Conservation (phyloP, 768 basidiomycete species). For the Candolleomyces aberdarensis region DNA sequence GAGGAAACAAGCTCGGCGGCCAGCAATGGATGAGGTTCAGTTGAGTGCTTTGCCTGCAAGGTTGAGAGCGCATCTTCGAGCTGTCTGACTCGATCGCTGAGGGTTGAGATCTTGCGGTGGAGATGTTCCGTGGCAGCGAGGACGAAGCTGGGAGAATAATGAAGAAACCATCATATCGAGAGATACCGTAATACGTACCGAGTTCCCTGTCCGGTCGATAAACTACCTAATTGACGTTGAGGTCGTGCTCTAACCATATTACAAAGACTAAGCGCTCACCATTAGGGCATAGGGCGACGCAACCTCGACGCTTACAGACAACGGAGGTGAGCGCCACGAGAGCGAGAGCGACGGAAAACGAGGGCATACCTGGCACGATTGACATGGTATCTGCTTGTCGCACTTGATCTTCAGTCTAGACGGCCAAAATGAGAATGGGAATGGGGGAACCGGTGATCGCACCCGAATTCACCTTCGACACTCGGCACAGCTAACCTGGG, state of each 20-base stretch:
- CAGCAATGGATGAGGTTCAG: slow-evolving; percentile 59
- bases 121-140: slow-evolving; percentile 66
- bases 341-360: too few relatives aligned
- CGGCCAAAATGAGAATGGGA: slow-evolving; percentile 12
- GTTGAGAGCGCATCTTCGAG: slow-evolving; percentile 59
- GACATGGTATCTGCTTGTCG: slow-evolving; percentile 79
- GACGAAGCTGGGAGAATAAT: slow-evolving; percentile 39
- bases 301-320: slow-evolving; percentile 52
- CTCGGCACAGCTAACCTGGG: slow-evolving; percentile 72
- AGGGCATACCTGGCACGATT: slow-evolving; percentile 61
- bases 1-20: slow-evolving; percentile 47
- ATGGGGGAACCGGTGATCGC: slow-evolving; percentile 47
- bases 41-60: slow-evolving; percentile 48
- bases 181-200: slow-evolving; percentile 34
- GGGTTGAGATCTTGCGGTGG: slow-evolving; percentile 50
- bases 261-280: slow-evolving; percentile 34
- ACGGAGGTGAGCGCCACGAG: not conserved
- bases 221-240: slow-evolving; percentile 42
- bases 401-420: slow-evolving; percentile 73
- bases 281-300: slow-evolving; percentile 69
- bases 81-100: slow-evolving; percentile 52
- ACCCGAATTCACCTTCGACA: slow-evolving; percentile 56
- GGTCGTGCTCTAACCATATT: too few relatives aligned
- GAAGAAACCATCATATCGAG: not conserved
- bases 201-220: slow-evolving; percentile 79